Base-by-base conservation (phyloP, 2,329 filamentous ascomycete genomes). In the Ampelomyces quisqualis region DNA sequence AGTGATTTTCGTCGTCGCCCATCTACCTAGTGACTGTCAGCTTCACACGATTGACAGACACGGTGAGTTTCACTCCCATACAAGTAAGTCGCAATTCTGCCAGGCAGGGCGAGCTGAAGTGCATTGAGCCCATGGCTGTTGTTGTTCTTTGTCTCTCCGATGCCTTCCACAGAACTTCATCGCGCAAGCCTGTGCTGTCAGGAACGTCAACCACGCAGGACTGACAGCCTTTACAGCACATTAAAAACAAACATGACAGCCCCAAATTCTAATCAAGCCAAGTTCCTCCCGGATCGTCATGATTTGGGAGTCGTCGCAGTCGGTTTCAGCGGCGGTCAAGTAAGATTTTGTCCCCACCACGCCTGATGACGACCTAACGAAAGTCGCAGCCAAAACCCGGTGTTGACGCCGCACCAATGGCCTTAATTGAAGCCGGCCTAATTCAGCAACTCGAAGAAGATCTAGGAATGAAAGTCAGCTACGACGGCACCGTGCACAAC, bases 291-390 rank as follows among this genome's bases (percentile, higher is more conserved):
- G 51, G 78, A 84, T 64, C 80, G 83, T 21, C 78, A 87, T 63
- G 84, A 97, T 62, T 78, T 98, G 51, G 93, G 91, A 49, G 80
- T 98, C 41, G 89, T 97, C 24, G 90, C 91, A 34, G 93, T 97
- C 24, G 91, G 91, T 49, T 98, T 97, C 76, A 95, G 90, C 38
- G 91, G 91, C 54, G 93, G 93, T 42, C 93, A 96, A 82, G 90
- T 93, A 82, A 58, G 77, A 7, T 43, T 29, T 23, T 7, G 5
- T 28, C 5, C 9, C 20, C 6, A 8, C 4, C 18, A 14, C 14
- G 33, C 40, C 41, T n/a, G 18, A 24, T 49, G 47, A 43, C 22
- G 8, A 20, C n/a, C 23, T 37, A 29, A 51, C 36, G 24, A 26
- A 7, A 17, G 15, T 15, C 17, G 19, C 52, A 94, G 88, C 85